Evolutionary conservation across 495 filamentous ascomycete species (phyloP).

Genomic region (Aspergillus taichungensis): DNA sequence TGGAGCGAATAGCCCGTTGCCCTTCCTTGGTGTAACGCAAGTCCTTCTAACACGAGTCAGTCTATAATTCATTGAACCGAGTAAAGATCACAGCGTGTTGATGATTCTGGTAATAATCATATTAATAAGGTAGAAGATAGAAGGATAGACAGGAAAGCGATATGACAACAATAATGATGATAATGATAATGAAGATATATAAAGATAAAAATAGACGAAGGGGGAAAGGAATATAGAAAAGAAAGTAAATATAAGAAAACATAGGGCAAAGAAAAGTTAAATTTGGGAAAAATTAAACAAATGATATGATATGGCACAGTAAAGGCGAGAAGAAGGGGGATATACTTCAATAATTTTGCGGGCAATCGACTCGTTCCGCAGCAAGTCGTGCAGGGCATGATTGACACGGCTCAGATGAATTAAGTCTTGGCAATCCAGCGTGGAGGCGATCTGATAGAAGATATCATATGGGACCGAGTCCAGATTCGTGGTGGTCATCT

Average conservation of each 20-base stretch:
- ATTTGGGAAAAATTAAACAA: background rate
- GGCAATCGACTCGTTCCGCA: constrained; percentile 54
- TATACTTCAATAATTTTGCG: constrained; percentile 50
- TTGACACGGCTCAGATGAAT: constrained; percentile 42
- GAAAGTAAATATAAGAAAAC: background rate
- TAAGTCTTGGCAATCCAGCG: constrained; percentile 34
- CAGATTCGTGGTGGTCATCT: constrained; percentile 14
- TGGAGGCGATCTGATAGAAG: constrained; percentile 45
- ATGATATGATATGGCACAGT: background rate
- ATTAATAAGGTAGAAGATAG: too few species aligned
- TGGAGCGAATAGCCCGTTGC: constrained; percentile 34
- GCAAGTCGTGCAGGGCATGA: constrained; percentile 41
- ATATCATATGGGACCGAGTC: constrained; percentile 55
- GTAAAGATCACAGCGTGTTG: background rate
- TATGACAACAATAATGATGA: too few species aligned
- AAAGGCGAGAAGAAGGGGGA: background rate
- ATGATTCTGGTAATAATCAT: too few species aligned
- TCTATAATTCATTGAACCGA: background rate
- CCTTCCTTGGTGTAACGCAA: constrained; percentile 51
- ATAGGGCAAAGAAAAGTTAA: background rate
- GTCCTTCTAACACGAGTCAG: constrained; percentile 36
- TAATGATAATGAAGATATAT: too few species aligned
- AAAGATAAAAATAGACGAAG: background rate
- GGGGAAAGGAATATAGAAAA: background rate
- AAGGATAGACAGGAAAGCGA: too few species aligned